These are phyloP conservation scores for Ilex asprella DNA, from an alignment of 257 asterid species.

Conservation along the genomic window DNA sequence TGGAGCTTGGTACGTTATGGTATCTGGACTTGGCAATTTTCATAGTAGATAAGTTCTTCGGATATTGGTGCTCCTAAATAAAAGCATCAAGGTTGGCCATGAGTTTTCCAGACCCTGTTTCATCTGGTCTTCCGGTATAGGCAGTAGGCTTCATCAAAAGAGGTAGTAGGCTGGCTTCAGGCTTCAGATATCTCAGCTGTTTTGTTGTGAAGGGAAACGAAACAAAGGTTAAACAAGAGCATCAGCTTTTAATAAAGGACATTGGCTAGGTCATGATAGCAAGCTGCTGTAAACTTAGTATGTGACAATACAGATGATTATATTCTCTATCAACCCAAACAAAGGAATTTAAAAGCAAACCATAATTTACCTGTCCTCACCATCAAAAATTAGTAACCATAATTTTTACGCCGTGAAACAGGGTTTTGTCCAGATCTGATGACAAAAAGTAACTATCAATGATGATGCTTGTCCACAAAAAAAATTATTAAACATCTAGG, in stretches of 20 bases:
- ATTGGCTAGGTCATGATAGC: slow-evolving; percentile 21
- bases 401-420: slow-evolving; percentile 84
- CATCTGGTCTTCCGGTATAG: slow-evolving; percentile 96
- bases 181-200: slow-evolving; percentile 97
- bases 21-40: slow-evolving; percentile 59
- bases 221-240: slow-evolving; percentile 71
- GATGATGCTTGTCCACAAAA: slow-evolving; percentile 1
- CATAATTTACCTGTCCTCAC: slow-evolving; percentile 64
- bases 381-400: slow-evolving; percentile 67
- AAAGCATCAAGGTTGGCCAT: slow-evolving; percentile 85
- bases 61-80: slow-evolving; percentile 67
- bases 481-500: neutral
- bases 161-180: slow-evolving; percentile 78
- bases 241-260: slow-evolving; percentile 52
- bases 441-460: slow-evolving; percentile 34
- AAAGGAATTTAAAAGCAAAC: slow-evolving; percentile 16
- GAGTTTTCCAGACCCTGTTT: slow-evolving; percentile 58
- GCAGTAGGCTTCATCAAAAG: slow-evolving; percentile 80
- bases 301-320: neutral
- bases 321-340: neutral
- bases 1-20: slow-evolving; percentile 54
- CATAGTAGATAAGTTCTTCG: slow-evolving; percentile 58
- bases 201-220: slow-evolving; percentile 65
- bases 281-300: slow-evolving; percentile 11
- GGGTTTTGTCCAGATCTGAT: slow-evolving; percentile 85